Percentiles rank a stretch among this genome's conserved stretches.
Conservation (phyloP, 306 rosid genomes). For the Castanea crenata region DNA sequence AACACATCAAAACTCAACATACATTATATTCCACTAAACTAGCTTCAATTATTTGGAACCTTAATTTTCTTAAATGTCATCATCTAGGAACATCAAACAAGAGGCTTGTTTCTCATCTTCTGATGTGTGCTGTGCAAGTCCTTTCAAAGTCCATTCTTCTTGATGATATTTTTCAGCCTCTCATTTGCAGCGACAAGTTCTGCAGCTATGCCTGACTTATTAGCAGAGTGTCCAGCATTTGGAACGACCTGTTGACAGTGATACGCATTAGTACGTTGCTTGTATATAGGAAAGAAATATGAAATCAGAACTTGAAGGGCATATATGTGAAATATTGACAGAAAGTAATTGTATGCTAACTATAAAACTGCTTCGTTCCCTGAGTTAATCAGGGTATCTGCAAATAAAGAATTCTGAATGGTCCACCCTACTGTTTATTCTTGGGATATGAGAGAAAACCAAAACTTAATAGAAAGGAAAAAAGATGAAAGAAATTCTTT, state of each 20-base stretch:
- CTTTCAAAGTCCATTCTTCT: conserved; percentile 42
- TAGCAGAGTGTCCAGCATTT: no score
- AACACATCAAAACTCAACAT: neutral
- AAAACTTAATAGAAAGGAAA: neutral
- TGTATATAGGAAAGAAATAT: neutral
- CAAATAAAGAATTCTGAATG: neutral
- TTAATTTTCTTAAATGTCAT: neutral
- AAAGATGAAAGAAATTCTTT: neutral
- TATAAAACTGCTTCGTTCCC: neutral
- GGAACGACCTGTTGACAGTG: neutral
- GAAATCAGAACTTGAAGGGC: neutral
- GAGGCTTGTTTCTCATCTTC: neutral
- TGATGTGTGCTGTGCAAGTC: conserved; percentile 11
- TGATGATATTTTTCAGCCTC: conserved; percentile 37
- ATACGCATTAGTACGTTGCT: conserved; percentile 20
- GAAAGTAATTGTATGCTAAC: neutral
- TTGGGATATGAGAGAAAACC: neutral
- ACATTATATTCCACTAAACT: neutral
- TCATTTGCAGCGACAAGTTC: no score
- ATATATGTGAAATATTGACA: neutral
- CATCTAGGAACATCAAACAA: no score
- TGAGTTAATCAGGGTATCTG: neutral
- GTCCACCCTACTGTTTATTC: neutral
- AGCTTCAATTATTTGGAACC: neutral
- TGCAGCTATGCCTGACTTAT: no score